Evolutionary conservation across 2,329 filamentous ascomycete genomes (phyloP).

Genomic region (Penicillium brasilianum): DNA sequence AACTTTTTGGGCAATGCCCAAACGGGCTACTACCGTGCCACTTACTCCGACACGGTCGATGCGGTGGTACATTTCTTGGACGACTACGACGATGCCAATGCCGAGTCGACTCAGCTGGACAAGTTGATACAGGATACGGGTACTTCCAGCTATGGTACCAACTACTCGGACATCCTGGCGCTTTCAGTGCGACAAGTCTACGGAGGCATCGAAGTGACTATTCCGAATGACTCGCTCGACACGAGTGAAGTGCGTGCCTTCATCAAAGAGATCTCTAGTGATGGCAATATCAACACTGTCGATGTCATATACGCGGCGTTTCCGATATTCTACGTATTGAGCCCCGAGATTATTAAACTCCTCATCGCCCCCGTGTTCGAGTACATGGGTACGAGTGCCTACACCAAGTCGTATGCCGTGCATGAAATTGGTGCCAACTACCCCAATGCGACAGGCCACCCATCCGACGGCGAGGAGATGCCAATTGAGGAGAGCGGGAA

Average conservation of each 20-base stretch:
- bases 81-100: constrained; percentile 42
- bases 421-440: constrained; percentile 45
- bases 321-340: constrained; percentile 48
- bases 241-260: constrained; percentile 37
- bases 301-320: constrained; percentile 49
- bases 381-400: constrained; percentile 43
- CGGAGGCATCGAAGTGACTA: constrained; percentile 44
- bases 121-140: constrained; percentile 27
- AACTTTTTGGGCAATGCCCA: constrained; percentile 43
- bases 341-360: constrained; percentile 46
- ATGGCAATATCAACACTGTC: constrained; percentile 49
- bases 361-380: constrained; percentile 48
- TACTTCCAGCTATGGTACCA: constrained; percentile 32
- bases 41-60: constrained; percentile 34
- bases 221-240: constrained; percentile 39
- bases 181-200: constrained; percentile 48
- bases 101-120: constrained; percentile 39
- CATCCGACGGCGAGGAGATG: constrained; percentile 41
- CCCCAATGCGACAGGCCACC: constrained; percentile 46
- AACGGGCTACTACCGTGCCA: constrained; percentile 43
- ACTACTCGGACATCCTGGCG: constrained; percentile 46
- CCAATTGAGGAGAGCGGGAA: constrained; percentile 48
- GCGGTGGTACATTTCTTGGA: constrained; percentile 44
- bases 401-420: constrained; percentile 40
- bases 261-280: constrained; percentile 49